Base-by-base conservation (phyloP, 1,284 basidiomycete species). In the Macrocystidia cucumis region DNA sequence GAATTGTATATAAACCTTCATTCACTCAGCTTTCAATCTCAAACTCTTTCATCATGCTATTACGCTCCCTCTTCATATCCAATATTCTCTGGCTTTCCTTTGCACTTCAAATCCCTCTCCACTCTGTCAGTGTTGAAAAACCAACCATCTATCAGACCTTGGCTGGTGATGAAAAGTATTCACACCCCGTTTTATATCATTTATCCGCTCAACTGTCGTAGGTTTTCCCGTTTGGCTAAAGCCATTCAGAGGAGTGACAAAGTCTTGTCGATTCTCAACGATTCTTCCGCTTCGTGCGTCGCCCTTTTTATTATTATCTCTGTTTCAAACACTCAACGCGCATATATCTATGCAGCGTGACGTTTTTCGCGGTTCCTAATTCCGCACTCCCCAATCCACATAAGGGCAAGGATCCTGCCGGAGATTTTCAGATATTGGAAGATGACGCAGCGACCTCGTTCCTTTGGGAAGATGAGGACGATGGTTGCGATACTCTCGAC, bases 281-380 rank as follows among this genome's bases (percentile, higher is more conserved):
- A 45, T 21, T 32, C 29, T 21, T 38, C 39, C n/a, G 26, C 39
- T 5, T 29, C 37, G 44, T 44, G 28, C 25, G 37, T 33, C 3
- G 19, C 18, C 19, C n/a, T 8, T 23, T 12, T 11, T 26, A 20
- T 23, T 39, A 19, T 27, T 34, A 6, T 6, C 29, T 22, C 4
- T 33, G 11, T 11, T 9, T 14, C 18, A 9, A 9, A 23, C 25
- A 25, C 26, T 35, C 13, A 28, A 12, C 18, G 12, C 24, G 16
- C 25, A 21, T 3, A 9, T 14, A 16, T 29, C 21, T 34, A 26
- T 9, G 7, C 33, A 76, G 73, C 19, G 41, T 75, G 23, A 74
- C 73, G 0, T 72, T 75, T 51, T 76, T 76, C 41, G 73, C 72
- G 1, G 55, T 64, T 12, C 67, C 71, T 2, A 55, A 76, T 45